Percentiles rank a stretch among this genome's conserved stretches.
phyloP scores from a whole-genome alignment of 140 eudicot species.

The Bidens hawaiensis region DNA sequence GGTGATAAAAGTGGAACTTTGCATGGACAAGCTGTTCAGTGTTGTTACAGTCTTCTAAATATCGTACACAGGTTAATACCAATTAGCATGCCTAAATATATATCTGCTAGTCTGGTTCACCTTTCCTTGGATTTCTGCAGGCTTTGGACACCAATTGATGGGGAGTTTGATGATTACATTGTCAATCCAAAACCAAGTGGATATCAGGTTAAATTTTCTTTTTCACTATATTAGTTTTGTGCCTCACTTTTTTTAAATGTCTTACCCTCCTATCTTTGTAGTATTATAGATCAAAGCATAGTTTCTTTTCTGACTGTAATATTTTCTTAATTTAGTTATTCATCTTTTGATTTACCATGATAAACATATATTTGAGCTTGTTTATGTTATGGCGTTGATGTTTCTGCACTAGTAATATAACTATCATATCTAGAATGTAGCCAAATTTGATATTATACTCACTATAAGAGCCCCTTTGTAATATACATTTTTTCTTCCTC shows the following conservation, averaged over 20 bases:
- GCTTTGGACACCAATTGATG: conserved; percentile 95
- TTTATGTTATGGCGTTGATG: background rate
- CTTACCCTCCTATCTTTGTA: background rate
- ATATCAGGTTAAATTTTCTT: conserved; percentile 60
- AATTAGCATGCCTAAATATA: background rate
- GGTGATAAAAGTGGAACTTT: conserved; percentile 92
- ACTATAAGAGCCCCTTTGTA: background rate
- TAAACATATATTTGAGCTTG: background rate
- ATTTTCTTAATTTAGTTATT: too few relatives aligned
- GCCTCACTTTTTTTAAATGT: conserved; percentile 5
- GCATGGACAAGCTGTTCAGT: conserved; percentile 84
- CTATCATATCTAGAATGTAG: too few relatives aligned
- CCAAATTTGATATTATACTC: background rate
- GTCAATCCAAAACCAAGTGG: conserved; percentile 98
- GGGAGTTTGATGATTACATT: conserved; percentile 93
- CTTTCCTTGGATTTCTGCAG: conserved; percentile 38
- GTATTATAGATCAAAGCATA: background rate
- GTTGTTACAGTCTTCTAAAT: conserved; percentile 84
- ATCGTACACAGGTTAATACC: conserved; percentile 70
- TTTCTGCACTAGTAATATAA: too few relatives aligned
- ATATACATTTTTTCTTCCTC: background rate
- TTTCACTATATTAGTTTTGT: conserved; percentile 7
- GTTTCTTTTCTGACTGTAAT: background rate
- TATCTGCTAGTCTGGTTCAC: conserved; percentile 3
- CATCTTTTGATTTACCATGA: background rate